Conservation (phyloP, 148 eudicot species). For the Heliamphora exappendiculata region DNA sequence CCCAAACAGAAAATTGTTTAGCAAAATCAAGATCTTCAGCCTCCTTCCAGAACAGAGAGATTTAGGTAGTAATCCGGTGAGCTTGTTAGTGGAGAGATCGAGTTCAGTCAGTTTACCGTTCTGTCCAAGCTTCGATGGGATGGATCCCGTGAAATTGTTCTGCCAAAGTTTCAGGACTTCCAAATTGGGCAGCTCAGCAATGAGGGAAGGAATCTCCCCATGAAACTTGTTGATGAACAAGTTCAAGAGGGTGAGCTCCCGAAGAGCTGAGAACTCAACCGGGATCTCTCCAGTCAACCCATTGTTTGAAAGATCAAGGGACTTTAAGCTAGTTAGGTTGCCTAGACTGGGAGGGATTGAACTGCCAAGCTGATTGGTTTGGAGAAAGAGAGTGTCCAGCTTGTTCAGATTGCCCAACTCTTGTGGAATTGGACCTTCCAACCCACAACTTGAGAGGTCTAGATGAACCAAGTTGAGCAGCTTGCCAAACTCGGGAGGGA, state of each 20-base stretch:
- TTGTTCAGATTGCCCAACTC: conserved; percentile 37
- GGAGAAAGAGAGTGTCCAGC: conserved; percentile 44
- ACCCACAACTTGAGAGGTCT: conserved; percentile 45
- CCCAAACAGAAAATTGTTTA: conserved; percentile 49
- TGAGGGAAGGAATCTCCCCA: conserved; percentile 32
- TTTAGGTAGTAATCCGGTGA: conserved; percentile 42
- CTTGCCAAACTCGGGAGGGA: conserved; percentile 40
- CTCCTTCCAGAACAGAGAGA: conserved; percentile 39
- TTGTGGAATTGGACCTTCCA: conserved; percentile 36
- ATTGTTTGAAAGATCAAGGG: conserved; percentile 44
- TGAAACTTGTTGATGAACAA: conserved; percentile 48
- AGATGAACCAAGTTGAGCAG: conserved; percentile 34
- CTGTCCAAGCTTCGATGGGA: conserved; percentile 45
- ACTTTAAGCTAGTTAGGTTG: conserved; percentile 22
- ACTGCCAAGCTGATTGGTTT: conserved; percentile 40
- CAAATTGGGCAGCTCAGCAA: conserved; percentile 39
- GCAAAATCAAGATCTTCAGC: conserved; percentile 37
- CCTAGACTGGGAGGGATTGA: conserved; percentile 31
- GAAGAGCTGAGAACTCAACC: conserved; percentile 23
- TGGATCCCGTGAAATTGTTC: conserved; percentile 48
- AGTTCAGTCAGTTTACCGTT: conserved; percentile 33
- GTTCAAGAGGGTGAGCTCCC: conserved; percentile 33
- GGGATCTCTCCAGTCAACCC: conserved; percentile 43
- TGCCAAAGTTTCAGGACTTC: conserved; percentile 40
- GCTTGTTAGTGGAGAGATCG: conserved; percentile 51